Evolutionary conservation across 176 grass and related monocot species (phyloP).

Genomic region (Oryza nivara): DNA sequence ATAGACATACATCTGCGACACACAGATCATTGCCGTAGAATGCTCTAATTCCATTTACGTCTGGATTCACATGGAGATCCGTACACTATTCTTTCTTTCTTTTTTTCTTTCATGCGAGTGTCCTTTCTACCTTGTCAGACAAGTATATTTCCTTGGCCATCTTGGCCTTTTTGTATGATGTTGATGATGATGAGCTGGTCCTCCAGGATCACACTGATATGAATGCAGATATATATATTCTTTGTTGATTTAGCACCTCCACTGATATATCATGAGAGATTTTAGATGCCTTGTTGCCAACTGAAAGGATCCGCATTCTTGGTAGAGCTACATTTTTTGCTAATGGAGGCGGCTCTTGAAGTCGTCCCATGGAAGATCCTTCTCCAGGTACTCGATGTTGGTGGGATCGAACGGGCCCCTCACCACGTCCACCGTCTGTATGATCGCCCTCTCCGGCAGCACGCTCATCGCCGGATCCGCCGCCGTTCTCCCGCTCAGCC

Average conservation of each 20-base stretch:
- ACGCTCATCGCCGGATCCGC: conserved; percentile 75
- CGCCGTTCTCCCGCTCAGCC: conserved; percentile 59
- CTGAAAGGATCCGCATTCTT: too few species aligned
- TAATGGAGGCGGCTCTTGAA: conserved; percentile 65
- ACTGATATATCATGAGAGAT: background rate
- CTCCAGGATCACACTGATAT: conserved; percentile 4
- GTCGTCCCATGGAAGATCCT: conserved; percentile 56
- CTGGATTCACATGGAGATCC: background rate
- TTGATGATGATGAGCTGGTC: conserved; percentile 33
- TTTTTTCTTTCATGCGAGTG: conserved; percentile 26
- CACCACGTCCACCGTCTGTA: conserved; percentile 73
- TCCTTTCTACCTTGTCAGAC: conserved; percentile 17
- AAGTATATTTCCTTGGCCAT: conserved; percentile 34
- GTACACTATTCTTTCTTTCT: conserved; percentile 37
- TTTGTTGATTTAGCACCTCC: background rate
- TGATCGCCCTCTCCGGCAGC: conserved; percentile 71
- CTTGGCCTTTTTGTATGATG: conserved; percentile 36
- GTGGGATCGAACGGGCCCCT: conserved; percentile 70
- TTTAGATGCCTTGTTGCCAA: background rate
- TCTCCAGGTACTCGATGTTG: conserved; percentile 78
- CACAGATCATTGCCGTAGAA: conserved; percentile 36
- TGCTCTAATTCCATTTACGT: conserved; percentile 35
- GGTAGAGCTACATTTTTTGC: background rate
- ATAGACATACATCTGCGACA: conserved; percentile 8
- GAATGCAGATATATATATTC: conserved; percentile 41